phyloP scores from a whole-genome alignment of 345 rosid species.

The Moricandia arvensis region DNA sequence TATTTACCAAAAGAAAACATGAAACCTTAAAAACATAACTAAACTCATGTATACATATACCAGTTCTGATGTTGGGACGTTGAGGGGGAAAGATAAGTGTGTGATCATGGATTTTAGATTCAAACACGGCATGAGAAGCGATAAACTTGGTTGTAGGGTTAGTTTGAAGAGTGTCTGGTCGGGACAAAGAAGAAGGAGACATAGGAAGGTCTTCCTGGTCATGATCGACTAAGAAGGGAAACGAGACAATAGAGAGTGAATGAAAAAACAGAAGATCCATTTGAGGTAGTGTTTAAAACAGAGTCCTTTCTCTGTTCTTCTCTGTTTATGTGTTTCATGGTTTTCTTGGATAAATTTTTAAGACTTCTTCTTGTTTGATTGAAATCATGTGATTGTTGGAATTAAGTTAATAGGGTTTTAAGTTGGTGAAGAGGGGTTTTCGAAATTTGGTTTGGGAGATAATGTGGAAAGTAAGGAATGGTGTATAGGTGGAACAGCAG shows the following conservation, averaged over 20 bases:
- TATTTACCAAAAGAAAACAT: too few species aligned
- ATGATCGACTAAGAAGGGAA: conserved; percentile 64
- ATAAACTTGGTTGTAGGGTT: conserved; percentile 39
- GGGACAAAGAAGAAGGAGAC: conserved; percentile 37
- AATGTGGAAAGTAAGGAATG: conserved; percentile 52
- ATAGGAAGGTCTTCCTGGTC: conserved; percentile 46
- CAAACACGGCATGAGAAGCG: conserved; percentile 67
- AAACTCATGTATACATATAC: conserved; percentile 32
- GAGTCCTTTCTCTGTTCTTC: conserved; percentile 44
- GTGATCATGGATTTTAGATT: conserved; percentile 40
- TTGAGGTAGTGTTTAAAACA: conserved; percentile 64
- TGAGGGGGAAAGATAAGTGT: conserved; percentile 22
- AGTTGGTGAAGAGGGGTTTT: conserved; percentile 46
- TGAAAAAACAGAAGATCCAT: conserved; percentile 76
- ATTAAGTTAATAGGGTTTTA: conserved; percentile 19
- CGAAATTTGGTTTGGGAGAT: conserved; percentile 41
- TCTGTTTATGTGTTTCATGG: conserved; percentile 38
- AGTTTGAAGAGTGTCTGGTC: conserved; percentile 36
- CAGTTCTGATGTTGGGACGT: conserved; percentile 35
- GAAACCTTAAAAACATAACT: too few species aligned
- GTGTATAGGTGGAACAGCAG: conserved; percentile 37
- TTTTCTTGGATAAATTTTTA: conserved; percentile 48
- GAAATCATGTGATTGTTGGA: conserved; percentile 16
- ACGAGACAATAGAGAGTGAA: conserved; percentile 69
- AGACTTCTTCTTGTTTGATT: not conserved